Evolutionary conservation across 768 basidiomycete genomes (phyloP).

Genomic region (Boletus rubroflammeus): DNA sequence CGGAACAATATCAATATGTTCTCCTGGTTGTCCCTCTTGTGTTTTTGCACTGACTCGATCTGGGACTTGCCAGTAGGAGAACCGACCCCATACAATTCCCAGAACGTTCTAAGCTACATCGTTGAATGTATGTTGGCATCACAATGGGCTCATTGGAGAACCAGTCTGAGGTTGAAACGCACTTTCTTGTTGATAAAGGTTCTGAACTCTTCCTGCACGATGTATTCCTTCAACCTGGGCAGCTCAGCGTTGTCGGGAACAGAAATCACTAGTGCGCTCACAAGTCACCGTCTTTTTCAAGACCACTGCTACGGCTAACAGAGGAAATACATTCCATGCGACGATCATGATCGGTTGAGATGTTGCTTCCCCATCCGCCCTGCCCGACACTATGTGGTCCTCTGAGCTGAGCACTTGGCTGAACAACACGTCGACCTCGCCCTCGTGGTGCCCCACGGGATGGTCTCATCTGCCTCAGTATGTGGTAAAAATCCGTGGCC

Average conservation of each 20-base stretch:
- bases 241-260: constrained; percentile 34
- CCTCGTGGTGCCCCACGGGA: constrained; percentile 5
- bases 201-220: constrained; percentile 65
- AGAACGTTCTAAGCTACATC: constrained; percentile 47
- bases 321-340: constrained; percentile 68
- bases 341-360: constrained; percentile 9
- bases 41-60: constrained; percentile 28
- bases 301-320: constrained; percentile 72
- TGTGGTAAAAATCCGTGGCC: background rate
- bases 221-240: constrained; percentile 54
- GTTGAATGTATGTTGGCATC: background rate
- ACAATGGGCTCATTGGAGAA: background rate
- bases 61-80: constrained; percentile 4
- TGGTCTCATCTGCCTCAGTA: constrained; percentile 11
- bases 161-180: constrained; percentile 3
- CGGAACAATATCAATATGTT: constrained; percentile 74
- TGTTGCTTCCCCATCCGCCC: background rate
- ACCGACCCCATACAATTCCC: constrained; percentile 36
- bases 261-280: constrained; percentile 37
- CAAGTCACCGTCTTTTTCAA: constrained; percentile 74
- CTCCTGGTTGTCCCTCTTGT: constrained; percentile 51
- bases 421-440: constrained; percentile 10
- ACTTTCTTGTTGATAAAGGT: constrained; percentile 66
- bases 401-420: background rate
- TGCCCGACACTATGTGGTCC: background rate